phyloP scores from a whole-genome alignment of 371 early-diverging fungal genomes.

The Fennellomyces sp. region DNA sequence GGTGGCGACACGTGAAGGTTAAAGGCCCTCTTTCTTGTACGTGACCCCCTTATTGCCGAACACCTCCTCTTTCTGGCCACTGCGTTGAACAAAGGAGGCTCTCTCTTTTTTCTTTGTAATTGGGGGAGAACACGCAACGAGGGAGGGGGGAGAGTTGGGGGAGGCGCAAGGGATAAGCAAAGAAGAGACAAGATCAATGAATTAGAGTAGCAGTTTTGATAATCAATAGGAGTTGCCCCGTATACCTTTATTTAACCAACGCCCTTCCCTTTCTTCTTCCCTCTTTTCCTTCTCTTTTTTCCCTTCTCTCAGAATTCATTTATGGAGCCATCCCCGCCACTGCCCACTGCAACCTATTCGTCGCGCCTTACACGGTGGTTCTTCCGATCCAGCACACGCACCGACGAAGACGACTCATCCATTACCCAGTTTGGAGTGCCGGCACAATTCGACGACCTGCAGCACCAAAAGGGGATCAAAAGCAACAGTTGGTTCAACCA shows the following conservation, averaged over 20 bases:
- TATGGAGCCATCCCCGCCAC: conserved; percentile 12
- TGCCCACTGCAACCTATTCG: conserved; percentile 6
- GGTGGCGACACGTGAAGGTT: conserved; percentile 1
- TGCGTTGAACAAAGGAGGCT: conserved; percentile 8
- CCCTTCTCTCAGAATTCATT: neutral
- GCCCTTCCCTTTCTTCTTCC: conserved; percentile 3
- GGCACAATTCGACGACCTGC: conserved; percentile 13
- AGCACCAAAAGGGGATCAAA: conserved; percentile 18
- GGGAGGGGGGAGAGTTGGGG: neutral
- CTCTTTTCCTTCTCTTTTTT: conserved; percentile 3
- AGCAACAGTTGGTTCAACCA: conserved; percentile 24
- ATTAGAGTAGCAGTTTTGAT: conserved; percentile 5
- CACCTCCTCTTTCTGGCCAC: conserved; percentile 10
- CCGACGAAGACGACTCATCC: neutral
- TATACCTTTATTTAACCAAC: conserved; percentile 8
- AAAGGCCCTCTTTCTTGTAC: neutral
- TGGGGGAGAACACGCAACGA: neutral
- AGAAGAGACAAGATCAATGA: neutral
- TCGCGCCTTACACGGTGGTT: conserved; percentile 9
- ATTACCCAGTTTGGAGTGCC: conserved; percentile 9
- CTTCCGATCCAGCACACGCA: neutral
- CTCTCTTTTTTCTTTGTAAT: too few relatives aligned
- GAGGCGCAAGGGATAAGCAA: neutral
- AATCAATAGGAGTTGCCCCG: conserved; percentile 13
- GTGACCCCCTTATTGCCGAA: conserved; percentile 1